A percentile compares a stretch with the other conserved stretches of the same genome.
Evolutionary conservation across 305 asterid species (phyloP).

Genomic region (Solanum hybrid): DNA sequence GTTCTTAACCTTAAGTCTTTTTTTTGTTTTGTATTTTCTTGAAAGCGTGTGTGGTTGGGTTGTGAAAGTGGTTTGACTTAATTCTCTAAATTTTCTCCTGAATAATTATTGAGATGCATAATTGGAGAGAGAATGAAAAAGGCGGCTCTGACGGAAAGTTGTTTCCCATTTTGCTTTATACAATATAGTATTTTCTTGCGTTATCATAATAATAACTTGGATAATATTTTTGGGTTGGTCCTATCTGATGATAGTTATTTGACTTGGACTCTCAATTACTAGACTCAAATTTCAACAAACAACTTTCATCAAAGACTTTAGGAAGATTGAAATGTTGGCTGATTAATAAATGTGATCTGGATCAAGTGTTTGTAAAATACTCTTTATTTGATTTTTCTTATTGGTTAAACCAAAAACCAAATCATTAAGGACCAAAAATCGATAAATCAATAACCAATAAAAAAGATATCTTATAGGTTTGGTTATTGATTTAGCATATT

Average conservation of each 20-base stretch:
- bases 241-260: neutral
- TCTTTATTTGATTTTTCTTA: neutral
- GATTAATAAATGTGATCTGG: neutral
- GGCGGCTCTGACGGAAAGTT: neutral
- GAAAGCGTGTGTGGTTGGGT: slow-evolving; percentile 21
- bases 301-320: neutral
- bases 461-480: too few species aligned
- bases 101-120: slow-evolving; percentile 25
- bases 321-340: neutral
- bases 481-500: too few species aligned
- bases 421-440: too few species aligned
- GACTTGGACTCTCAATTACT: neutral
- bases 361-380: neutral
- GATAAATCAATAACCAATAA: too few species aligned
- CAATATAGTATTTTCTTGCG: neutral
- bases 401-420: too few species aligned
- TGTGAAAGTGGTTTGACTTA: slow-evolving; percentile 28
- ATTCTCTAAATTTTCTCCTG: slow-evolving; percentile 14
- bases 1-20: neutral
- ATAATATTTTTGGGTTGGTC: neutral
- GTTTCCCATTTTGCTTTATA: slow-evolving; percentile 2
- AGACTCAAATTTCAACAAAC: neutral
- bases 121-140: slow-evolving; percentile 11
- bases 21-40: neutral
- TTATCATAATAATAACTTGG: neutral